Percentiles rank a stretch among this genome's conserved stretches.
These are phyloP conservation scores for Cercophora scortea DNA, from an alignment of 495 filamentous ascomycete genomes.

Conservation along the genomic window DNA sequence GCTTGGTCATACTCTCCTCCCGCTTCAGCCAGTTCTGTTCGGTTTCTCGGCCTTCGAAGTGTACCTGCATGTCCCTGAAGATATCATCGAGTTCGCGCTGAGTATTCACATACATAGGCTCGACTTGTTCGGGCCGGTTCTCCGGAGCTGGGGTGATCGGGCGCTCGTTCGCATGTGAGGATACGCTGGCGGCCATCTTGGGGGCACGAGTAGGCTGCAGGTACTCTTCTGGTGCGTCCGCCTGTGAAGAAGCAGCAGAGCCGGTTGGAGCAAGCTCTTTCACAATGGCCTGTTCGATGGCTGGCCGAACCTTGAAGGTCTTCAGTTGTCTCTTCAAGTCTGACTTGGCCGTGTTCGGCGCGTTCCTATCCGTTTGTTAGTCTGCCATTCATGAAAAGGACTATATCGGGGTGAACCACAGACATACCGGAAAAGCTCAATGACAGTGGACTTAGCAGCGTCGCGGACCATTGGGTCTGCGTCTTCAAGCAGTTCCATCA, in stretches of 20 bases:
- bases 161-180: conserved; percentile 39
- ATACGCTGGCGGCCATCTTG: conserved; percentile 41
- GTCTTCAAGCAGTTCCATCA: conserved; percentile 84
- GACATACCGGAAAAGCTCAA: conserved; percentile 74
- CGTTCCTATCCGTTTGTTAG: conserved; percentile 45
- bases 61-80: conserved; percentile 66
- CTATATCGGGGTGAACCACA: not conserved
- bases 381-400: not conserved
- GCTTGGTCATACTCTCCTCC: conserved; percentile 66
- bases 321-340: conserved; percentile 79
- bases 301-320: conserved; percentile 70
- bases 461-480: conserved; percentile 81
- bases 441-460: conserved; percentile 67
- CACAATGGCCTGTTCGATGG: conserved; percentile 72
- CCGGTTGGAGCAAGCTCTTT: conserved; percentile 57
- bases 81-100: conserved; percentile 77
- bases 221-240: conserved; percentile 33
- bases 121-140: conserved; percentile 56
- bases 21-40: conserved; percentile 85
- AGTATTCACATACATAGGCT: conserved; percentile 74
- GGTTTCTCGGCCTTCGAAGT: conserved; percentile 83
- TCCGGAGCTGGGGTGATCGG: conserved; percentile 47
- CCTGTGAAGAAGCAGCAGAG: conserved; percentile 38
- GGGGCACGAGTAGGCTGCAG: conserved; percentile 14
- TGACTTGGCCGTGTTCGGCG: conserved; percentile 73